Evolutionary conservation across 257 asterid genomes (phyloP).

Genomic region (Salvia hispanica): DNA sequence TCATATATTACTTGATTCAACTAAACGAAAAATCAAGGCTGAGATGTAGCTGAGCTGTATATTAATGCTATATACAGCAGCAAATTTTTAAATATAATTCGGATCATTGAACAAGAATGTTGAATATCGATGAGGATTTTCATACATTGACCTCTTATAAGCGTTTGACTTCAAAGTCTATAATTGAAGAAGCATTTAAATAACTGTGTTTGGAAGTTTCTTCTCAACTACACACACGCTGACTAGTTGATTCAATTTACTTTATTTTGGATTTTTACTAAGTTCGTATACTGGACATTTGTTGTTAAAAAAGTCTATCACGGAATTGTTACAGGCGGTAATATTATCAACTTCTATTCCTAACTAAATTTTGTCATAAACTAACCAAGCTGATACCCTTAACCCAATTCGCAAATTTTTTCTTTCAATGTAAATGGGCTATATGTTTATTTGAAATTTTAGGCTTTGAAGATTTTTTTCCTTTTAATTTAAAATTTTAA

Average conservation of each 20-base stretch:
- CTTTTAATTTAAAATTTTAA: no score
- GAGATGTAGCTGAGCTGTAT: no score
- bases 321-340: background rate
- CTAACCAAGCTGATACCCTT: no score
- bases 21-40: no score
- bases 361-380: background rate
- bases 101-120: conserved; percentile 10
- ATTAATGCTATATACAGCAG: no score
- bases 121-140: conserved; percentile 1
- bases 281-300: no score
- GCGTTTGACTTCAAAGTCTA: conserved; percentile 21
- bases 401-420: background rate
- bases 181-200: conserved; percentile 5
- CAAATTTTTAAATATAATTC: no score
- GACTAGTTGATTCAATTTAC: background rate
- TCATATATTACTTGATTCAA: no score
- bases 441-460: no score
- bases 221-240: background rate
- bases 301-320: no score
- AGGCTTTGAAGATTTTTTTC: no score
- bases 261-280: background rate
- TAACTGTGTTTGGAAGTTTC: conserved; percentile 2
- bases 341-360: background rate
- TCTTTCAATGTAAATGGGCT: background rate
- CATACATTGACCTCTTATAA: conserved; percentile 4